These are phyloP conservation scores for Hypoxylon rickii DNA, from an alignment of 495 filamentous ascomycete genomes.

Conservation along the genomic window DNA sequence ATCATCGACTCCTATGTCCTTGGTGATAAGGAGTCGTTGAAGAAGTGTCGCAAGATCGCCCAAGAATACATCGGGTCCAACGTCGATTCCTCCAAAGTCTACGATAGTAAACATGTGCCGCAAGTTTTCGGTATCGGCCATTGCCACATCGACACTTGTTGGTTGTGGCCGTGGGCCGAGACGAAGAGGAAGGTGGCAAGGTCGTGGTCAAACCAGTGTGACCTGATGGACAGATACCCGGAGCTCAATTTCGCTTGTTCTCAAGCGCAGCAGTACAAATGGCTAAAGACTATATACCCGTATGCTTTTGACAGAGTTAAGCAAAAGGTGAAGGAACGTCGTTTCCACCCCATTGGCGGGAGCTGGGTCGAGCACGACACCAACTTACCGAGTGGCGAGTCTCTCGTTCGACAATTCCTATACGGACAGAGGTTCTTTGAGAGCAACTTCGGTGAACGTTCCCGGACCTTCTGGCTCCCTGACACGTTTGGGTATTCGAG, in stretches of 20 bases:
- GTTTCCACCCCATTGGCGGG: constrained; percentile 92
- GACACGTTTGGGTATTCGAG: constrained; percentile 97
- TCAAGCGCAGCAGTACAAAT: constrained; percentile 97
- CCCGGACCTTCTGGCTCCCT: constrained; percentile 92
- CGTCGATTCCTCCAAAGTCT: constrained; percentile 83
- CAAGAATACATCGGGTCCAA: constrained; percentile 78
- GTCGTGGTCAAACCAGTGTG: constrained; percentile 95
- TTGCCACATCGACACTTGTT: constrained; percentile 97
- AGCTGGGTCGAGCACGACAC: constrained; percentile 99
- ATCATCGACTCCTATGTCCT: constrained; percentile 90
- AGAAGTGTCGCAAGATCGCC: constrained; percentile 79
- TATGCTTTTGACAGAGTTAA: constrained; percentile 88
- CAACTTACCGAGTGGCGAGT: constrained; percentile 94
- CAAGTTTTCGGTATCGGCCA: constrained; percentile 89
- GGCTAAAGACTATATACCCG: constrained; percentile 89
- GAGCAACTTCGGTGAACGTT: constrained; percentile 86
- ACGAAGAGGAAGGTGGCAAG: constrained; percentile 96
- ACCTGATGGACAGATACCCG: constrained; percentile 90
- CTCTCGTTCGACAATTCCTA: constrained; percentile 90
- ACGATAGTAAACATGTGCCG: constrained; percentile 70
- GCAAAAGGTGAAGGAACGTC: constrained; percentile 83
- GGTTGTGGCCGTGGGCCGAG: constrained; percentile 99
- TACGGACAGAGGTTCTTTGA: constrained; percentile 95
- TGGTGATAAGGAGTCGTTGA: constrained; percentile 76
- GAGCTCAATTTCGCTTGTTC: constrained; percentile 92